A percentile compares a stretch with the other conserved stretches of the same genome.
These are phyloP conservation scores for Orbilia brochopaga DNA, from an alignment of 2,329 filamentous ascomycete genomes.

Conservation along the genomic window DNA sequence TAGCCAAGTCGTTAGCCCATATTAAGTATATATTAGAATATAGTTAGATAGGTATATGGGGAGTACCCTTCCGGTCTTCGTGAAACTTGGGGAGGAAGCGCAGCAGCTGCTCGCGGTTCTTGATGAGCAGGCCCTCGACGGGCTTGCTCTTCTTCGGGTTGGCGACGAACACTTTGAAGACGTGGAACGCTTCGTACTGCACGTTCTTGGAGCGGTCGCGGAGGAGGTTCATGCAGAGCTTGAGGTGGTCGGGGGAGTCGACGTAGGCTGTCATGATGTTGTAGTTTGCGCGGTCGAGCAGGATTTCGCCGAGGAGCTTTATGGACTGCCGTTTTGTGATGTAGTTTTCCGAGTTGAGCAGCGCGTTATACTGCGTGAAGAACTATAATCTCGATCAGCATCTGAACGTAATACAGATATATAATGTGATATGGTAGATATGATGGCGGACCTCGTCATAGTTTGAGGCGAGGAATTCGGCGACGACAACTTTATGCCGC, in stretches of 20 bases:
- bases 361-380: conserved; percentile 86
- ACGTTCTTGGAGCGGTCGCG: conserved; percentile 98
- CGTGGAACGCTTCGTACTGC: conserved; percentile 98
- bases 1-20: conserved; percentile 55
- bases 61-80: conserved; percentile 72
- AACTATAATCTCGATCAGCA: conserved; percentile 65
- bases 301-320: conserved; percentile 91
- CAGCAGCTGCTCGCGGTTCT: conserved; percentile 90
- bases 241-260: conserved; percentile 91
- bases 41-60: not conserved
- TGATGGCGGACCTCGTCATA: conserved; percentile 66
- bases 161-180: conserved; percentile 99
- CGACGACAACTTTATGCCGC: conserved; percentile 88
- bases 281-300: conserved; percentile 95
- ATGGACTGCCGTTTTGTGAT: conserved; percentile 98
- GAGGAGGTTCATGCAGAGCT: conserved; percentile 96
- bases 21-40: not conserved
- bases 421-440: too few species aligned
- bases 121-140: conserved; percentile 92
- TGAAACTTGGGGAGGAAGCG: conserved; percentile 89
- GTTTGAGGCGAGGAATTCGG: conserved; percentile 84
- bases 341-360: conserved; percentile 89
- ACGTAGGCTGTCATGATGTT: conserved; percentile 98
- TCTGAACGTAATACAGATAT: too few species aligned
- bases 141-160: conserved; percentile 98